These are phyloP conservation scores for California macrophylla DNA, from an alignment of 441 rosid genomes.

Conservation along the genomic window DNA sequence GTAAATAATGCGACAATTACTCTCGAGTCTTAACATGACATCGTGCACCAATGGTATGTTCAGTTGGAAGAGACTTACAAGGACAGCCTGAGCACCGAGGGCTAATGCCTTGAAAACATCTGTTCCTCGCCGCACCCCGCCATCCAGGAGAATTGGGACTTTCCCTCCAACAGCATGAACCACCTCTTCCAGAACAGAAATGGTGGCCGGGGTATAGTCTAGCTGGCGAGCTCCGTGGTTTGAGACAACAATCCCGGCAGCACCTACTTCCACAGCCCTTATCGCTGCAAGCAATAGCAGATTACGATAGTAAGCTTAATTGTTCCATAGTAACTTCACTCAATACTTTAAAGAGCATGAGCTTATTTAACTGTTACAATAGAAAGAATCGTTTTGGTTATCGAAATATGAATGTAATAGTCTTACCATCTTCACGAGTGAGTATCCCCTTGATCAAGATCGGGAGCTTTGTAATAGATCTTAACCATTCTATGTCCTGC, in stretches of 20 bases:
- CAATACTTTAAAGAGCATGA: too few relatives aligned
- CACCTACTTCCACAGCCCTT: constrained; percentile 63
- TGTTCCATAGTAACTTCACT: neutral
- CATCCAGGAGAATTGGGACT: constrained; percentile 77
- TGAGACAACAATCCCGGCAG: constrained; percentile 85
- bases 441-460: constrained; percentile 78
- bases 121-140: constrained; percentile 77
- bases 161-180: constrained; percentile 77
- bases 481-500: constrained; percentile 58
- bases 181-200: constrained; percentile 88
- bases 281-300: constrained; percentile 41
- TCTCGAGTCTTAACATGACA: neutral
- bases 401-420: neutral
- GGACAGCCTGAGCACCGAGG: constrained; percentile 86
- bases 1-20: neutral
- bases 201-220: constrained; percentile 85
- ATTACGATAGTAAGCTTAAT: neutral
- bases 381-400: neutral
- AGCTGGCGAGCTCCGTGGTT: constrained; percentile 98
- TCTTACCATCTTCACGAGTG: constrained; percentile 78
- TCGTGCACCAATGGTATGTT: neutral
- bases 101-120: constrained; percentile 95
- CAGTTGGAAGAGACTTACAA: constrained; percentile 44
- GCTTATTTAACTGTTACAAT: too few relatives aligned
- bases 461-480: constrained; percentile 47